Base-by-base conservation (phyloP, 2,329 filamentous ascomycete species). In the Sarocladium kiliense region DNA sequence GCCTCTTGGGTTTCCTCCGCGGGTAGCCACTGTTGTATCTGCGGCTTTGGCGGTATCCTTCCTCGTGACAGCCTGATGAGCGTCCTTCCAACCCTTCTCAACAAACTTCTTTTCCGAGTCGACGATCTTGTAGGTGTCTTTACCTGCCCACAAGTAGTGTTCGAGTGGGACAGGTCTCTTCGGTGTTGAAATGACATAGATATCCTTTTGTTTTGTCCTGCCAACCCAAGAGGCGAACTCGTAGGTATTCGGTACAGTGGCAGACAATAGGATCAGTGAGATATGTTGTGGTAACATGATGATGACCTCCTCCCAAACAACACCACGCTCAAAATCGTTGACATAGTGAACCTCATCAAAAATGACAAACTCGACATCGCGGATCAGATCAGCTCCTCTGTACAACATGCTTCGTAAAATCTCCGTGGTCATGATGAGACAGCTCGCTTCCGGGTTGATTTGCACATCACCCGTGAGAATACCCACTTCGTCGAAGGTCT, bases 261-360 rank as follows among this genome's bases (percentile, higher is more conserved):
- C 94, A 3, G 94, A 99, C 2, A 99, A 80, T 2, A 97, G 77
- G 62, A 99, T 99, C 21, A 99, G 80, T 2, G 94, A 96, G 37
- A 99, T 91, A 72, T 99, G 94, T 68, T 96, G 92, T 0, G 94
- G 94, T 55, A 99, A 79, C 94, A 99, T 97, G 65, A 99, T 99
- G 67, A 99, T 97, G 37, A 94, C 97, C 76, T 99, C 94, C 71
- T 99, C 94, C 94, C 94, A 99, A 2, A 99, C 94, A 1, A 99
- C 94, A 77, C 94, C 94, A 72, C 94, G 83, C 53, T 85, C 82
- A 72, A 95, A 95, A 73, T 99, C 94, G 66, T 94, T 86, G 85
- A 99, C 87, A 73, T 99, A 99, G 72, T 99, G 94, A 59, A 99
- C 96, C 72, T 99, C 94, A 72, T 99, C 94, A 64, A 99, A 99